Conservation (phyloP, 306 rosid genomes). For the Mucuna pruriens region DNA sequence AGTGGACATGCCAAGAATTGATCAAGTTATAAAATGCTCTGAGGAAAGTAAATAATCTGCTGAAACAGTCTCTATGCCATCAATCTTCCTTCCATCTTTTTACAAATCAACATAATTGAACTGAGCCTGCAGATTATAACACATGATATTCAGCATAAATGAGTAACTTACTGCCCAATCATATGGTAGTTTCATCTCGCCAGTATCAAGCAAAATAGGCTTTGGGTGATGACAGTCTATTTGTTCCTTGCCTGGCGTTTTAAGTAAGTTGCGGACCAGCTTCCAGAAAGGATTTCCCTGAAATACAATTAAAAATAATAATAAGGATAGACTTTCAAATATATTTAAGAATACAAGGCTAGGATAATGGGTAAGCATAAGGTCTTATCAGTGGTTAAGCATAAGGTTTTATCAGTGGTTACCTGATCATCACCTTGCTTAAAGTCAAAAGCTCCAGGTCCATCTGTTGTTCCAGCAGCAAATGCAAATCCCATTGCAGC, state of each 20-base stretch:
- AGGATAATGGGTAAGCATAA: conserved; percentile 19
- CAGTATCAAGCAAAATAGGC: conserved; percentile 96
- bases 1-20: conserved; percentile 10
- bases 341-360: conserved; percentile 4
- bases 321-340: conserved; percentile 28
- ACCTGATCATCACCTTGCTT: conserved; percentile 94
- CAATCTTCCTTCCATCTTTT: conserved; percentile 33
- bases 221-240: conserved; percentile 83
- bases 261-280: conserved; percentile 70
- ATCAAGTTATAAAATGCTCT: not conserved
- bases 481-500: conserved; percentile 97
- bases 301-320: conserved; percentile 30
- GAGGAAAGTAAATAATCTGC: conserved; percentile 10
- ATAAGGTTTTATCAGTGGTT: conserved; percentile 28
- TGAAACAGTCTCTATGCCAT: not conserved
- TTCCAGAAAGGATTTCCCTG: conserved; percentile 97
- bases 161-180: conserved; percentile 93
- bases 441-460: conserved; percentile 98
- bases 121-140: conserved; percentile 13
- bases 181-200: conserved; percentile 94
- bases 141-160: conserved; percentile 24
- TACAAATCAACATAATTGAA: conserved; percentile 23
- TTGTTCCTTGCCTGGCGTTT: conserved; percentile 77
- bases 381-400: conserved; percentile 39
- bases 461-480: conserved; percentile 99